Conservation (phyloP, 805 yeast genomes). For the Wickerhamiella occidentalis region DNA sequence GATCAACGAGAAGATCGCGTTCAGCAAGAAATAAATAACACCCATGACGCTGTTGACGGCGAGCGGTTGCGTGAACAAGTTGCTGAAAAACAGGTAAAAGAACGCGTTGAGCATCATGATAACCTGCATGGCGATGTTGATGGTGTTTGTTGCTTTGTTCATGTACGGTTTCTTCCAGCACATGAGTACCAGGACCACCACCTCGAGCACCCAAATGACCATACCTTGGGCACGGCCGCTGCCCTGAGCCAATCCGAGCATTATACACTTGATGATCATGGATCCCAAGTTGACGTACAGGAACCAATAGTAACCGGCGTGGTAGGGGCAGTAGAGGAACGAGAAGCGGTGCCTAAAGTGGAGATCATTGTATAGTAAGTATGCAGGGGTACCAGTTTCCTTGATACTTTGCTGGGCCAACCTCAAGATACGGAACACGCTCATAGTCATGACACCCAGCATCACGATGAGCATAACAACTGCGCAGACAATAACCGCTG, state of each 20-base stretch:
- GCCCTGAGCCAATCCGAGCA: constrained; percentile 66
- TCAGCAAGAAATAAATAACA: constrained; percentile 74
- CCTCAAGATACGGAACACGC: constrained; percentile 48
- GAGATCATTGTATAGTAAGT: constrained; percentile 69
- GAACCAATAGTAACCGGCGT: constrained; percentile 74
- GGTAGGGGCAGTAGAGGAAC: constrained; percentile 79
- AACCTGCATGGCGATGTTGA: constrained; percentile 59
- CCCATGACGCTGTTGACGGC: constrained; percentile 81
- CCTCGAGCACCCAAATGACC: constrained; percentile 62
- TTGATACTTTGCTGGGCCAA: constrained; percentile 53
- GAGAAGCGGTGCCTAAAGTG: constrained; percentile 67
- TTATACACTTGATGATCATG: constrained; percentile 52
- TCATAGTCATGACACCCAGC: constrained; percentile 48
- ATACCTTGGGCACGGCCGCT: constrained; percentile 75
- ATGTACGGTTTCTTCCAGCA: constrained; percentile 61
- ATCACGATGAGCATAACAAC: constrained; percentile 55
- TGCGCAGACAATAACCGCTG: constrained; percentile 78
- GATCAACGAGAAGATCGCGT: constrained; percentile 76
- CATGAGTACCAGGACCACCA: constrained; percentile 52
- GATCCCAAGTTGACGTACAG: constrained; percentile 52
- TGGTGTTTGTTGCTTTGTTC: constrained; percentile 69
- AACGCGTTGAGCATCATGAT: constrained; percentile 71
- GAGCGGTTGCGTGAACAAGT: constrained; percentile 68
- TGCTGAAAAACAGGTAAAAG: constrained; percentile 74
- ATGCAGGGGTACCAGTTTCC: constrained; percentile 70